These are phyloP conservation scores for Stephania cephalantha DNA, from an alignment of 164 flowering plant species.

Conservation along the genomic window DNA sequence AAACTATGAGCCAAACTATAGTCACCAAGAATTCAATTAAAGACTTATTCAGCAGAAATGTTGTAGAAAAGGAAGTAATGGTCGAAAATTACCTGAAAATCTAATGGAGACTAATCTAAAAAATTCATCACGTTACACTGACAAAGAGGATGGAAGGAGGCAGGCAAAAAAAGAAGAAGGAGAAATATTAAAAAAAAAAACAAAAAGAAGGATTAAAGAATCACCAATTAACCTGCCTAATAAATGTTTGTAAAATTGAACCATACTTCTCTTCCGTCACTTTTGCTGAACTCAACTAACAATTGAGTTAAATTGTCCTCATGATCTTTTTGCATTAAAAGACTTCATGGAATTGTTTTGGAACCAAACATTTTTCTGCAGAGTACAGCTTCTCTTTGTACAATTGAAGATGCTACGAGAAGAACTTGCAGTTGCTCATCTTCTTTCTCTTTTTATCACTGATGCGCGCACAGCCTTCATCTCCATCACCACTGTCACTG, in stretches of 20 bases:
- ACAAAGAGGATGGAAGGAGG: background rate
- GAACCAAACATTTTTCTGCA: conserved; percentile 54
- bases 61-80: no score
- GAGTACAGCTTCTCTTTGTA: conserved; percentile 66
- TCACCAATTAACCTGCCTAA: background rate
- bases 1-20: no score
- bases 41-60: no score
- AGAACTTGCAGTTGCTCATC: conserved; percentile 14
- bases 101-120: no score
- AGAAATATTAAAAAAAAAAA: background rate
- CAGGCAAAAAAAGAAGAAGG: background rate
- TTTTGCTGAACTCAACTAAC: conserved; percentile 4
- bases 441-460: background rate
- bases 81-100: no score
- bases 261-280: background rate
- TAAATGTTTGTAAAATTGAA: background rate
- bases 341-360: conserved; percentile 23
- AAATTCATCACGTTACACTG: no score
- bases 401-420: conserved; percentile 28
- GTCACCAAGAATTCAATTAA: no score
- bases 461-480: background rate
- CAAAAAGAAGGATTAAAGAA: background rate
- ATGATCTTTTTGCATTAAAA: conserved; percentile 20
- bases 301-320: conserved; percentile 8
- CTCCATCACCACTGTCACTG: background rate